These are phyloP conservation scores for Keqinozyma sinolaborantium DNA, from an alignment of 1,139 yeast species.

Conservation along the genomic window DNA sequence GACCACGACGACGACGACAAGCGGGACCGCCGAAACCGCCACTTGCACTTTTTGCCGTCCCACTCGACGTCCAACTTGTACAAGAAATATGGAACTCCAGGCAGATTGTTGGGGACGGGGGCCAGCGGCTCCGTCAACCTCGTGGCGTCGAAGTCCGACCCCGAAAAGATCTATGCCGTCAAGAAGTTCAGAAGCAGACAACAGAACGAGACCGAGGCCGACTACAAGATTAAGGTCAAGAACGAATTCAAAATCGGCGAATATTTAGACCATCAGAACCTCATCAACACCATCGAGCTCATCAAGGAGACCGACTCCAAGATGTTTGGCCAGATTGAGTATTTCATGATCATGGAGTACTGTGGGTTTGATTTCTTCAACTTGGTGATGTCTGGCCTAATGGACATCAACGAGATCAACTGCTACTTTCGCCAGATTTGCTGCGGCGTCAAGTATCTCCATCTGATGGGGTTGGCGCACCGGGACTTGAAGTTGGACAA, in stretches of 20 bases:
- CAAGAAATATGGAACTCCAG: conserved; percentile 56
- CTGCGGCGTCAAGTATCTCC: conserved; percentile 59
- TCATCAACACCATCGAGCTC: conserved; percentile 63
- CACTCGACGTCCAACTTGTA: conserved; percentile 20
- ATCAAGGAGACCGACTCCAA: conserved; percentile 33
- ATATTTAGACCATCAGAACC: conserved; percentile 55
- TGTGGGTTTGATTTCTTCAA: conserved; percentile 75
- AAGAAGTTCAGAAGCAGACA: conserved; percentile 61
- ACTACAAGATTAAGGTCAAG: conserved; percentile 60
- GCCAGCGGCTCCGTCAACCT: conserved; percentile 75
- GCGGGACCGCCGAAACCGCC: conserved; percentile 6
- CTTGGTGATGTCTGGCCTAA: conserved; percentile 68
- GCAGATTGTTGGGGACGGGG: conserved; percentile 64
- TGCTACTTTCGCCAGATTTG: conserved; percentile 71
- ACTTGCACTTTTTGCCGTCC: conserved; percentile 11
- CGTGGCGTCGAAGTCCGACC: conserved; percentile 45
- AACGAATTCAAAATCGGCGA: conserved; percentile 68
- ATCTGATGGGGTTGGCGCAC: conserved; percentile 69
- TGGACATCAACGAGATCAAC: conserved; percentile 53
- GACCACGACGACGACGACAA: conserved; percentile 9
- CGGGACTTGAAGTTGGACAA: conserved; percentile 75
- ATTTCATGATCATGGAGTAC: conserved; percentile 70
- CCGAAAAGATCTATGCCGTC: conserved; percentile 55
- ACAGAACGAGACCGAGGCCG: conserved; percentile 48
- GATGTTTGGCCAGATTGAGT: conserved; percentile 33